Conservation (phyloP, 306 rosid genomes). For the Bauhinia variegata region DNA sequence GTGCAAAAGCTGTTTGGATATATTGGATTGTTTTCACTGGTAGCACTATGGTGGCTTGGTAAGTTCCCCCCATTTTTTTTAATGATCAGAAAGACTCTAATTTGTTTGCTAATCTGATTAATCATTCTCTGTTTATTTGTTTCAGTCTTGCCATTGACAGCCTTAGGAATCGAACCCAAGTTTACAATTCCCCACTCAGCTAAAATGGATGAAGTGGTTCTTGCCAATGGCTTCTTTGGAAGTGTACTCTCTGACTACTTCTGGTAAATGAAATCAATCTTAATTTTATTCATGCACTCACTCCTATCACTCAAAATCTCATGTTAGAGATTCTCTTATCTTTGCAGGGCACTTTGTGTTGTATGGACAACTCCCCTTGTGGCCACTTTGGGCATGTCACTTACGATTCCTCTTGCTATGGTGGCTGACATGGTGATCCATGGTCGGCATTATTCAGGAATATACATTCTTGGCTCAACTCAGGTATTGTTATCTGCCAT, state of each 20-base stretch:
- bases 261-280: slow-evolving; percentile 58
- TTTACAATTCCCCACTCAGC: slow-evolving; percentile 81
- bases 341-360: slow-evolving; percentile 84
- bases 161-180: slow-evolving; percentile 94
- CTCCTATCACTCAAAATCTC: slow-evolving; percentile 4
- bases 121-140: slow-evolving; percentile 28
- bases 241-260: slow-evolving; percentile 95
- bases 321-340: slow-evolving; percentile 34
- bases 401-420: slow-evolving; percentile 99
- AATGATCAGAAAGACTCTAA: no score
- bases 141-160: slow-evolving; percentile 91
- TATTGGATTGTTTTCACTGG: slow-evolving; percentile 87
- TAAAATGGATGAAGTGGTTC: slow-evolving; percentile 82
- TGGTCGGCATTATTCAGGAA: slow-evolving; percentile 87
- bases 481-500: slow-evolving; percentile 59
- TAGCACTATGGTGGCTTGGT: slow-evolving; percentile 95
- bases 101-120: not conserved
- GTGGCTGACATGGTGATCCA: slow-evolving; percentile 96
- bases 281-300: slow-evolving; percentile 17
- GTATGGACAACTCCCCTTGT: slow-evolving; percentile 99
- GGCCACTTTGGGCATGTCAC: slow-evolving; percentile 99
- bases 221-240: slow-evolving; percentile 92
- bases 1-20: slow-evolving; percentile 98
- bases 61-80: slow-evolving; percentile 35
- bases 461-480: slow-evolving; percentile 87